Percentiles rank a stretch among this genome's conserved stretches.
Conservation (phyloP, 2,329 filamentous ascomycete species). For the Chaetomium sp. region DNA sequence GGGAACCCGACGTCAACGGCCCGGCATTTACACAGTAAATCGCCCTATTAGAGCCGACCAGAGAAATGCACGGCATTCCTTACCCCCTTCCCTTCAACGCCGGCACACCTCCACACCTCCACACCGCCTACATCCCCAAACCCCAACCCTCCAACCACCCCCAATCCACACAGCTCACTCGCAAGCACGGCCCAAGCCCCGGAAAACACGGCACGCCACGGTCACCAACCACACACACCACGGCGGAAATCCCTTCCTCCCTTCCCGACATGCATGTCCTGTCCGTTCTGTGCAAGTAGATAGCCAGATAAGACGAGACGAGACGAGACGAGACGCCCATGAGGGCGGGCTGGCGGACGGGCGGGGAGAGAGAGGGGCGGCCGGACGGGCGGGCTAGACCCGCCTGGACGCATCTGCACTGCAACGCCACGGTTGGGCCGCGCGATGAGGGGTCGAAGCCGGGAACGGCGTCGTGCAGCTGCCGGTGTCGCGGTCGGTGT, state of each 20-base stretch:
- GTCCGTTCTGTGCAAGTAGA: no score
- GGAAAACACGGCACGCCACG: neutral
- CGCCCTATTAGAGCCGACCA: neutral
- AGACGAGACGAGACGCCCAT: neutral
- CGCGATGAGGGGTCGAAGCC: neutral
- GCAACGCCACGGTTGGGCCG: neutral
- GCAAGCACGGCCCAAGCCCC: neutral
- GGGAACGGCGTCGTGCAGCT: neutral
- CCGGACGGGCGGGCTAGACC: neutral
- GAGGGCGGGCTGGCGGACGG: neutral
- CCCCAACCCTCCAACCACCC: no score
- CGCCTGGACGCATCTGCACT: neutral
- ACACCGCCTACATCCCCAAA: neutral
- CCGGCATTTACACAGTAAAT: neutral
- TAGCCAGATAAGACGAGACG: no score
- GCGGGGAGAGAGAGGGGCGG: no score
- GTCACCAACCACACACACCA: neutral
- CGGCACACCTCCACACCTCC: no score
- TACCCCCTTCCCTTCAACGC: neutral
- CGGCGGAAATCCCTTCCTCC: neutral
- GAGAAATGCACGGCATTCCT: neutral
- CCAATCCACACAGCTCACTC: no score
- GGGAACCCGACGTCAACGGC: neutral
- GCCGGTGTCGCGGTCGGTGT: neutral
- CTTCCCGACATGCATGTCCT: neutral